Conservation (phyloP, 441 rosid species). For the Daphne laureola region DNA sequence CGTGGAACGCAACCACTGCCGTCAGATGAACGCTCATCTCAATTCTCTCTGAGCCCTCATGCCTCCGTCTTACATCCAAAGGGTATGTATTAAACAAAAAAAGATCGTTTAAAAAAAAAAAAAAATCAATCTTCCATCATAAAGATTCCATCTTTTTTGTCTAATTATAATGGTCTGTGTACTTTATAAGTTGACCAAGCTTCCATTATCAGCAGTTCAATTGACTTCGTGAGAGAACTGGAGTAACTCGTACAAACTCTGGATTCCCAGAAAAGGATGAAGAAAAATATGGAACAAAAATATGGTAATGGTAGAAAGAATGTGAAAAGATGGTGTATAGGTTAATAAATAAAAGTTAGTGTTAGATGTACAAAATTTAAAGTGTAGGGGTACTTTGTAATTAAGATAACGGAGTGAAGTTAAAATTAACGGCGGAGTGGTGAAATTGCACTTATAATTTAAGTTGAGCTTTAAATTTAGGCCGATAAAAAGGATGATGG, state of each 20-base stretch:
- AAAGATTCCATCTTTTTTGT: slow-evolving; percentile 13
- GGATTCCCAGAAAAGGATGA: slow-evolving; percentile 41
- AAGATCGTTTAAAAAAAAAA: too few species aligned
- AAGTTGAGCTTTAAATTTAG: too few species aligned
- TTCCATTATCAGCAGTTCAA: slow-evolving; percentile 76
- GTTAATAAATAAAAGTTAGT: too few species aligned
- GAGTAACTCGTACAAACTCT: slow-evolving; percentile 65
- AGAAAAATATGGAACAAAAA: slow-evolving; percentile 19
- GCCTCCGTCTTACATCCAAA: slow-evolving; percentile 63
- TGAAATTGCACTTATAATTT: too few species aligned
- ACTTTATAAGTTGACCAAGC: slow-evolving; percentile 67
- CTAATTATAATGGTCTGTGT: background rate
- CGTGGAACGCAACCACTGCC: slow-evolving; percentile 79
- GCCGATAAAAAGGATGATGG: too few species aligned
- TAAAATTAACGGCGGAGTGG: too few species aligned
- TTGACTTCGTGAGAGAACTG: slow-evolving; percentile 74
- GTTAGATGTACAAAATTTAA: too few species aligned
- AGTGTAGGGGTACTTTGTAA: too few species aligned
- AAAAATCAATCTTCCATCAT: too few species aligned
- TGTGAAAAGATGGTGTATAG: too few species aligned
- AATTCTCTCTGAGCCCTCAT: slow-evolving; percentile 62
- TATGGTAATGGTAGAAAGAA: too few species aligned
- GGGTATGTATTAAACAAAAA: slow-evolving; percentile 41
- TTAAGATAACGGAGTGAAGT: too few species aligned
- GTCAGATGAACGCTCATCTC: slow-evolving; percentile 79